Conservation (phyloP, 2,329 filamentous ascomycete species). For the Botrytis cinerea region DNA sequence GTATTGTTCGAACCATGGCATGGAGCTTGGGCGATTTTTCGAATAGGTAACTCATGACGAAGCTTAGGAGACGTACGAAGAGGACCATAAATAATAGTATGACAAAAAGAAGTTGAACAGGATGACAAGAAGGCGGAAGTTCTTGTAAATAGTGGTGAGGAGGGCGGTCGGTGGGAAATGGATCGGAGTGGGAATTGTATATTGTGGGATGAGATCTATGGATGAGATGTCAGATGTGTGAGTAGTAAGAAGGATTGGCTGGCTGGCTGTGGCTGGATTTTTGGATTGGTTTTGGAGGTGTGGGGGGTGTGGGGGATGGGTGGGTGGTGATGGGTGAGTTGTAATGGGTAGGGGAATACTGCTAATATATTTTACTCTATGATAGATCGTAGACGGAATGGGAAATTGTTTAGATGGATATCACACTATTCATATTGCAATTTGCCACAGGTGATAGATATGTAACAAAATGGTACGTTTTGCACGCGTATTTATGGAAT, state of each 20-base stretch:
- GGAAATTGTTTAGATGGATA: neutral
- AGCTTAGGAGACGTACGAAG: neutral
- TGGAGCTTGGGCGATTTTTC: neutral
- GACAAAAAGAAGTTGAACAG: neutral
- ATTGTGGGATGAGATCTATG: no score
- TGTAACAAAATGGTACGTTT: neutral
- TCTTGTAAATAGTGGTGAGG: neutral
- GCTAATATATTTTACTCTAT: no score
- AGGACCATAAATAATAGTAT: neutral
- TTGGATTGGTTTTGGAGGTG: no score
- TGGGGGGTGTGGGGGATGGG: no score
- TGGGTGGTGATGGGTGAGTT: no score
- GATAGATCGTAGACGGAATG: no score
- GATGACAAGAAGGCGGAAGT: neutral
- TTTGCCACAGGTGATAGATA: neutral
- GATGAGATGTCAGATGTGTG: no score
- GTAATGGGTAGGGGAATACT: no score
- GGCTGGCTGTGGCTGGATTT: no score
- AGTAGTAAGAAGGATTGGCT: no score
- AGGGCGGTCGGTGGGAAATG: no score
- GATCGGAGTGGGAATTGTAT: no score
- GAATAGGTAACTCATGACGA: neutral
- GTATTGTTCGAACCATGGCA: neutral
- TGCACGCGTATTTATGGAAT: neutral
- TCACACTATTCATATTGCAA: neutral